A percentile compares a stretch with the other conserved stretches of the same genome.
phyloP scores from a whole-genome alignment of 257 asterid species.

The Plantago ovata region DNA sequence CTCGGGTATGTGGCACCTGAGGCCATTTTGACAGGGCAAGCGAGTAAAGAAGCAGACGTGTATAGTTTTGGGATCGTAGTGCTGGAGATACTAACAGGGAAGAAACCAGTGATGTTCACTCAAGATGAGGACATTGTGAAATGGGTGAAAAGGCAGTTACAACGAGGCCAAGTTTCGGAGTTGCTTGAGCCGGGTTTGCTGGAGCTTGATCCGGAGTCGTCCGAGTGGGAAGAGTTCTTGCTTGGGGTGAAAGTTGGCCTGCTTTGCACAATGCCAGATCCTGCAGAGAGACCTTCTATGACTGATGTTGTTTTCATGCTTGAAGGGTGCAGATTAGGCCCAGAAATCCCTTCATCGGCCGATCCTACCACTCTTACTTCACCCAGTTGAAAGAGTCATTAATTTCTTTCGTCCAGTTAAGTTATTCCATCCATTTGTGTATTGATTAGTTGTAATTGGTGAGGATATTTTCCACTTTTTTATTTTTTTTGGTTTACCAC shows the following conservation, averaged over 20 bases:
- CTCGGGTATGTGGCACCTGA: constrained; percentile 76
- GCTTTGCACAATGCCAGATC: constrained; percentile 76
- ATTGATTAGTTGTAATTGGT: no score
- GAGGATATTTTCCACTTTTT: no score
- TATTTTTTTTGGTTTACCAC: no score
- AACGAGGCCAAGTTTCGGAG: constrained; percentile 63
- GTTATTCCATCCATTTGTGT: constrained; percentile 11
- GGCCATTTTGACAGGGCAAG: constrained; percentile 45
- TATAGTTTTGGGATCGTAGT: constrained; percentile 75
- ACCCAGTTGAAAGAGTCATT: constrained; percentile 27
- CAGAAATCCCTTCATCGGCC: constrained; percentile 66
- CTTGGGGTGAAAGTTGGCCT: constrained; percentile 71
- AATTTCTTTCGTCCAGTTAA: no score
- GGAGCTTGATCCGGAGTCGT: constrained; percentile 75
- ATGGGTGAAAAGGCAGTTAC: constrained; percentile 82
- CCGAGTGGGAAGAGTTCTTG: constrained; percentile 83
- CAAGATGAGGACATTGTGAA: constrained; percentile 83
- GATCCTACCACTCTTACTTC: constrained; percentile 65
- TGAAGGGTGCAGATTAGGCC: constrained; percentile 69
- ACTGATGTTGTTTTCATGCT: constrained; percentile 75
- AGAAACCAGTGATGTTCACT: constrained; percentile 69
- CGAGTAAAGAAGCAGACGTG: constrained; percentile 56
- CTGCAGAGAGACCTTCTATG: constrained; percentile 65
- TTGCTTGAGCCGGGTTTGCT: constrained; percentile 72
- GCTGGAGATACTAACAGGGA: constrained; percentile 70